Evolutionary conservation across 2,329 filamentous ascomycete genomes (phyloP).

Genomic region (Pestalotiopsis sp.): DNA sequence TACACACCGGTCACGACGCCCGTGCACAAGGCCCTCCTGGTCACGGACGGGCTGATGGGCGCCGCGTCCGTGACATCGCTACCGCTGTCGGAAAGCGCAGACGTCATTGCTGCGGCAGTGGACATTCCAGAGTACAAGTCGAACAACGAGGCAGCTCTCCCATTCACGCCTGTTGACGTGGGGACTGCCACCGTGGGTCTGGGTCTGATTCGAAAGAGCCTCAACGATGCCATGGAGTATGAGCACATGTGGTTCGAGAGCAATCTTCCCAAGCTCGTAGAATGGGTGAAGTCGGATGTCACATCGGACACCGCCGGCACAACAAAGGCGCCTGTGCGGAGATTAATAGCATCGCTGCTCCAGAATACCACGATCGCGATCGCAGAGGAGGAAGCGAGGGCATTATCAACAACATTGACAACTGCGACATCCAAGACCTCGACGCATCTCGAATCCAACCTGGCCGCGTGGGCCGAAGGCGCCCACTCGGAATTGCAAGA

Average conservation of each 20-base stretch:
- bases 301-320: constrained; percentile 39
- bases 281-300: constrained; percentile 65
- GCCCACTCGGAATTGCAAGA: constrained; percentile 84
- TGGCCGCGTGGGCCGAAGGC: constrained; percentile 75
- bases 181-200: constrained; percentile 65
- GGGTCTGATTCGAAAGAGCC: constrained; percentile 67
- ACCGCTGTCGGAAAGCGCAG: constrained; percentile 39
- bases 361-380: constrained; percentile 55
- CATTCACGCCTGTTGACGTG: constrained; percentile 65
- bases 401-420: constrained; percentile 35
- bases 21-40: constrained; percentile 79
- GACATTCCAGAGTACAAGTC: constrained; percentile 53
- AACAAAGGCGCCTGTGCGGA: constrained; percentile 68
- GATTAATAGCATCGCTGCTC: constrained; percentile 70
- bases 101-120: constrained; percentile 57
- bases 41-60: constrained; percentile 73
- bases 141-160: constrained; percentile 37
- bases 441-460: constrained; percentile 57
- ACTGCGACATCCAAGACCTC: constrained; percentile 36
- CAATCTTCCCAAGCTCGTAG: constrained; percentile 64
- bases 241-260: constrained; percentile 76
- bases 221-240: constrained; percentile 71
- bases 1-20: constrained; percentile 75
- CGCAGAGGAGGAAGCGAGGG: constrained; percentile 47
- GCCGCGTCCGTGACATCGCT: constrained; percentile 57